Evolutionary conservation across 345 rosid species (phyloP).

Genomic region (Arabidopsis arenosa): DNA sequence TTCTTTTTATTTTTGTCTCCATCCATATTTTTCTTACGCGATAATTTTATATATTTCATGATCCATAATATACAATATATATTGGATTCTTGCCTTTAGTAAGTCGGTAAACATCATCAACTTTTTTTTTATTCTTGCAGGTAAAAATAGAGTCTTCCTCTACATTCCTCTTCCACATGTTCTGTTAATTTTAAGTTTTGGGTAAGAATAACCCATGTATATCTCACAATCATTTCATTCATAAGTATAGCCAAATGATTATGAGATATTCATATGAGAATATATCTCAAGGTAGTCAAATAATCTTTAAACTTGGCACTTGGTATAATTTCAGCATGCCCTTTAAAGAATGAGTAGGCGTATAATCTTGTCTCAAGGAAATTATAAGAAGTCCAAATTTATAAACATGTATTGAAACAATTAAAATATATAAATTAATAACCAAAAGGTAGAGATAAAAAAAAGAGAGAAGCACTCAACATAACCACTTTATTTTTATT

Average conservation of each 20-base stretch:
- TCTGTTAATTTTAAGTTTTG: not conserved
- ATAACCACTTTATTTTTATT: conserved; percentile 32
- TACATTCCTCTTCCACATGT: conserved; percentile 28
- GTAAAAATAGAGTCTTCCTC: conserved; percentile 32
- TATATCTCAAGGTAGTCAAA: not conserved
- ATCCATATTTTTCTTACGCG: conserved; percentile 13
- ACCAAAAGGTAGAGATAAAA: conserved; percentile 37
- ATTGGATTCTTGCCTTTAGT: conserved; percentile 43
- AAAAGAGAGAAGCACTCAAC: conserved; percentile 39
- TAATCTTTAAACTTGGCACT: conserved; percentile 20
- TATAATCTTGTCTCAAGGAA: conserved; percentile 43
- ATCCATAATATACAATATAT: conserved; percentile 10
- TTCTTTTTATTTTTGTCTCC: conserved; percentile 43
- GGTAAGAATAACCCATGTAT: not conserved
- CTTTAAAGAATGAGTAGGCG: conserved; percentile 39
- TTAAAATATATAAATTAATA: not conserved
- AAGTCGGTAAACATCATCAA: conserved; percentile 35
- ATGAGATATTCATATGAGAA: not conserved
- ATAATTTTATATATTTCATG: conserved; percentile 24
- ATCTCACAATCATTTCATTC: not conserved
- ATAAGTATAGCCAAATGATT: not conserved
- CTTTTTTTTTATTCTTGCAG: conserved; percentile 42
- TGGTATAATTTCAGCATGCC: conserved; percentile 41
- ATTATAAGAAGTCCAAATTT: conserved; percentile 16
- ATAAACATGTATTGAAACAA: not conserved